These are phyloP conservation scores for Cyclospora cayetanensis DNA, from an alignment of 169 alveolate genomes.

Conservation along the genomic window DNA sequence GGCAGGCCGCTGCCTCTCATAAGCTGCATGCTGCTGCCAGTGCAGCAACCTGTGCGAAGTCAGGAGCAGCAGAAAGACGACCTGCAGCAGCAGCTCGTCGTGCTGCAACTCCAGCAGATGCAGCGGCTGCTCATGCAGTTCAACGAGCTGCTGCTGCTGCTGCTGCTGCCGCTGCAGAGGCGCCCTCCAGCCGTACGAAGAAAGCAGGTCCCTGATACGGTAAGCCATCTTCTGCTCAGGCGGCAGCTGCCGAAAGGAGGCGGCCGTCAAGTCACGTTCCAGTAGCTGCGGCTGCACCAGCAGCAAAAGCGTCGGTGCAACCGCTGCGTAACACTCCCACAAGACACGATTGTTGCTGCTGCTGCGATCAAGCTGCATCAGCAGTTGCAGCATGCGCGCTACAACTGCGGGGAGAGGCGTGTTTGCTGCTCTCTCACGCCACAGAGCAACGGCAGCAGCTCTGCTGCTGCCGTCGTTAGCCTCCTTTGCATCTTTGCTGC, in stretches of 20 bases:
- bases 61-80: slow-evolving; percentile 31
- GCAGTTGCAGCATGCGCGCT: slow-evolving; percentile 38
- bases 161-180: slow-evolving; percentile 44
- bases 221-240: background rate
- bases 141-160: slow-evolving; percentile 33
- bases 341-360: slow-evolving; percentile 14
- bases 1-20: slow-evolving; percentile 27
- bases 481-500: slow-evolving; percentile 34
- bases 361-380: slow-evolving; percentile 45
- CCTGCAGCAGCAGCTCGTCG: slow-evolving; percentile 57
- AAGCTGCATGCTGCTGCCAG: slow-evolving; percentile 39
- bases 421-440: background rate
- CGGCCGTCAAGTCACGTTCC: background rate
- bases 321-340: slow-evolving; percentile 25
- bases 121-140: background rate
- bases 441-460: background rate
- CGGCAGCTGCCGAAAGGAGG: background rate
- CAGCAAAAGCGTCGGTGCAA: slow-evolving; percentile 6
- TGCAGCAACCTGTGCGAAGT: slow-evolving; percentile 29
- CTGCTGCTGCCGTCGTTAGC: slow-evolving; percentile 35
- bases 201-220: background rate
- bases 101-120: background rate
- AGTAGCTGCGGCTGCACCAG: background rate
- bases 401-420: slow-evolving; percentile 59
- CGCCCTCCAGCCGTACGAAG: background rate